A percentile compares a stretch with the other conserved stretches of the same genome.
Evolutionary conservation across 176 grass and related monocot species (phyloP).

Genomic region (Phoenix roebelenii): DNA sequence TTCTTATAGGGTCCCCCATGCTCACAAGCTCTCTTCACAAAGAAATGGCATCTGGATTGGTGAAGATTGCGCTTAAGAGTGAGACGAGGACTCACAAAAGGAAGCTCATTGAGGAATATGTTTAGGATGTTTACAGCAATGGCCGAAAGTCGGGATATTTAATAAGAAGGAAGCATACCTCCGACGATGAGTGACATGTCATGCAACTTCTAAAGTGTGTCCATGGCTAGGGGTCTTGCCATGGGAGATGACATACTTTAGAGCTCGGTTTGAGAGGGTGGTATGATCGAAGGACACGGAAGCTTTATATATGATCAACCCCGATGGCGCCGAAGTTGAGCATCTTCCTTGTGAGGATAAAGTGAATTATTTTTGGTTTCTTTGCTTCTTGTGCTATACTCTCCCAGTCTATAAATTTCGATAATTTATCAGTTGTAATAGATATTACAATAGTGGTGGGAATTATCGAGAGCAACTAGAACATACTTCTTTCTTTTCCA

Average conservation of each 20-base stretch:
- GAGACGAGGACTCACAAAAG: slow-evolving; percentile 27
- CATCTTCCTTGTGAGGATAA: slow-evolving; percentile 71
- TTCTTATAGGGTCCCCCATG: slow-evolving; percentile 66
- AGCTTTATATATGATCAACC: slow-evolving; percentile 72
- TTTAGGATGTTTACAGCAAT: slow-evolving; percentile 85
- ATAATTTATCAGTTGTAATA: too few species aligned
- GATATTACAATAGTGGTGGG: too few species aligned
- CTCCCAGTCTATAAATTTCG: too few species aligned
- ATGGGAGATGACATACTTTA: slow-evolving; percentile 66
- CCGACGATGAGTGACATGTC: slow-evolving; percentile 46
- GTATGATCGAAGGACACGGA: slow-evolving; percentile 71
- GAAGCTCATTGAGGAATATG: slow-evolving; percentile 51
- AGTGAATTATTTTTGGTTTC: too few species aligned
- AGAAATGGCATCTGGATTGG: slow-evolving; percentile 50
- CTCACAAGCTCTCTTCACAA: slow-evolving; percentile 61
- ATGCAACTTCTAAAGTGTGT: slow-evolving; percentile 57
- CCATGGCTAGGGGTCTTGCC: slow-evolving; percentile 83
- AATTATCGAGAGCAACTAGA: too few species aligned
- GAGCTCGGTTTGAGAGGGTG: slow-evolving; percentile 66
- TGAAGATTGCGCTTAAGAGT: slow-evolving; percentile 63
- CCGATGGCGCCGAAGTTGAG: slow-evolving; percentile 67
- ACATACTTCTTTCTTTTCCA: too few species aligned
- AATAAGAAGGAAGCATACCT: slow-evolving; percentile 35
- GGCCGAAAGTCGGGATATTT: slow-evolving; percentile 54
- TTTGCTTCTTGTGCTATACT: too few species aligned